Base-by-base conservation (phyloP, 225 moss, liverwort and hornwort species). In the Thuidium tamariscinum region DNA sequence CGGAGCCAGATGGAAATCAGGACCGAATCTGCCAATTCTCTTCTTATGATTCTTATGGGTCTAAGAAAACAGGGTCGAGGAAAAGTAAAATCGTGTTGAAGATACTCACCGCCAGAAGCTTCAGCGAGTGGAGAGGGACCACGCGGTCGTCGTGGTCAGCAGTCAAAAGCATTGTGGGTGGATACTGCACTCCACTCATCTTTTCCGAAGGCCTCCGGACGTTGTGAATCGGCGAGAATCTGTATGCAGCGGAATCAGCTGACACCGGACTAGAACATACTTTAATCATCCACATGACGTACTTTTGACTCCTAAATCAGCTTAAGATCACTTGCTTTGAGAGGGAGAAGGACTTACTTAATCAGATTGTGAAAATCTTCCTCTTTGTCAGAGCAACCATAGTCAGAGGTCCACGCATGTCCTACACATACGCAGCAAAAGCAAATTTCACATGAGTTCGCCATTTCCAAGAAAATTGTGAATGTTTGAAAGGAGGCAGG, bases 71-170 rank as follows among this genome's bases (percentile, higher is more conserved):
- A 70, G 19, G 71, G n/a, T 72, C 3, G 25, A 84, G n/a, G 60
- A 72, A 60, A 29, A 75, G 44, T 44, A 75, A 54, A 56, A 67
- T 41, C 44, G 68, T 73, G 44, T 57, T 61, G 41, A 61, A 73
- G 82, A 83, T 83, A 41, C 74, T 29, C 52, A 93, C 93, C 84
- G 93, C 93, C 78, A 93, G 89, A 87, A 93, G 93, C 84, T 93
- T 93, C 74, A 93, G 89, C 44, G 93, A 93, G 82, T 93, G 93
- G 73, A 89, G 93, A n/a, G 93, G 92, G 51, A 93, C 93, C 55
- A 93, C 93, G 75, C 93, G 89, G 65, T 93, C 93, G 60, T 93
- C 93, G 65, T 93, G 93, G 54, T 93, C 93, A 55, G 93, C 93
- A 81, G 93, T 93, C 86, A 93, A 88, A 46, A 93, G 92, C 93